Base-by-base conservation (phyloP, 192 early-diverging fungal genomes). In the Rhizoclosmatium globosum region DNA sequence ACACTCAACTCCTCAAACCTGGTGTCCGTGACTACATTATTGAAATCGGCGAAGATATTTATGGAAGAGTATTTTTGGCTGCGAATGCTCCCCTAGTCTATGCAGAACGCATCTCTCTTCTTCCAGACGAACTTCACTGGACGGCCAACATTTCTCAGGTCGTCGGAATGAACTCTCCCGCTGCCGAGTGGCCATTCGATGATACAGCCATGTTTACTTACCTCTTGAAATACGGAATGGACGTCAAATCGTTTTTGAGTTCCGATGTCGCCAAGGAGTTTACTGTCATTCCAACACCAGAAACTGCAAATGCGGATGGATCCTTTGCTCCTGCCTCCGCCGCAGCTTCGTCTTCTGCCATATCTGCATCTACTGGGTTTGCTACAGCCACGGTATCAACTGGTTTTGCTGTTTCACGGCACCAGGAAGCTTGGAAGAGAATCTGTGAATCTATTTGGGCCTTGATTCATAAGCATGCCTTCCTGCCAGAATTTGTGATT, bases 51-150 rank as follows among this genome's bases (percentile, higher is more conserved):
- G 56, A 69, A 47, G 77, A 69, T 19, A 17, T 78, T 13, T 71
- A 78, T 66, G 77, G 77, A 47, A 17, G 3, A 3, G 77, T 78
- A 2, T 78, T 78, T 46, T 56, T 38, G n/a, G 19, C 77, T 1
- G 13, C n/a, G 46, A 67, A 47, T 7, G 66, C 77, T 1, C 77
- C 77, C 6, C 43, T 66, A 47, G n/a, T 19, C 38, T 17, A 15
- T 4, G 11, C 39, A 11, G 77, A 69, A 31, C 56, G 68, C 15
- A 21, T 74, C 17, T 44, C 41, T 4, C 61, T 74, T n/a, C 44
- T 78, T 6, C 68, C 77, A n/a, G 48, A 68, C 3, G 67, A 78
- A 44, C 45, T 78, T 11, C 77, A 78, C 39, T 78, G 77, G 77
- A 59, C 67, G 21, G 50, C 66, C 3, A 39, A 56, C 43, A 19